Evolutionary conservation across 306 rosid species (phyloP).

Genomic region (Mucuna pruriens): DNA sequence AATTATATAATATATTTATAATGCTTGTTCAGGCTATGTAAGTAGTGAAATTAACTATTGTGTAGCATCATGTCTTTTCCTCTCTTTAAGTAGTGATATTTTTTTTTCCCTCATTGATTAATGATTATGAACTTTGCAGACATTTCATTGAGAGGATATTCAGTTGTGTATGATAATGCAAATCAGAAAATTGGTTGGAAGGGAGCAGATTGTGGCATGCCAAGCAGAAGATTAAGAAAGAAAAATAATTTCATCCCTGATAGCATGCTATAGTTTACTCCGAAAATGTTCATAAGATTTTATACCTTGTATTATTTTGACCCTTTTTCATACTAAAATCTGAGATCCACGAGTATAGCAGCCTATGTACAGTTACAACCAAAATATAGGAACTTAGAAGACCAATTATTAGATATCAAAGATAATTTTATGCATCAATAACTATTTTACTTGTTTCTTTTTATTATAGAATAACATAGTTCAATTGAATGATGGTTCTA

Average conservation of each 20-base stretch:
- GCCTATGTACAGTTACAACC: conserved; percentile 32
- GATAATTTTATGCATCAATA: neutral
- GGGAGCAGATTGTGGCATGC: conserved; percentile 54
- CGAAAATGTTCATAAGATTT: neutral
- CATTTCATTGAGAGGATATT: conserved; percentile 67
- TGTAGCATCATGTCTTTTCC: neutral
- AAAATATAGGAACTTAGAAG: neutral
- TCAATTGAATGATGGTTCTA: neutral
- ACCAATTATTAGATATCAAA: neutral
- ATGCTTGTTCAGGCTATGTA: neutral
- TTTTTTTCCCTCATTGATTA: neutral
- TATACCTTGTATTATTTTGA: neutral
- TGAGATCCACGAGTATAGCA: neutral
- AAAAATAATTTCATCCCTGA: conserved; percentile 34
- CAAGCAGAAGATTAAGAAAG: conserved; percentile 48
- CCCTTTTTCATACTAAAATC: neutral
- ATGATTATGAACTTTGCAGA: conserved; percentile 52
- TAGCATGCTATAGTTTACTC: conserved; percentile 29
- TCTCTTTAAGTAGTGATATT: neutral
- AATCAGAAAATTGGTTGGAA: conserved; percentile 80
- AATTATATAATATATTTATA: neutral
- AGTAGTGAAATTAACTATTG: neutral
- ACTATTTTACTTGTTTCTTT: neutral
- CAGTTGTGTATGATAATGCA: conserved; percentile 75
- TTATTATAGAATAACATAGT: neutral